Conservation (phyloP, 2,329 filamentous ascomycete species). For the Raffaelea albimanens region DNA sequence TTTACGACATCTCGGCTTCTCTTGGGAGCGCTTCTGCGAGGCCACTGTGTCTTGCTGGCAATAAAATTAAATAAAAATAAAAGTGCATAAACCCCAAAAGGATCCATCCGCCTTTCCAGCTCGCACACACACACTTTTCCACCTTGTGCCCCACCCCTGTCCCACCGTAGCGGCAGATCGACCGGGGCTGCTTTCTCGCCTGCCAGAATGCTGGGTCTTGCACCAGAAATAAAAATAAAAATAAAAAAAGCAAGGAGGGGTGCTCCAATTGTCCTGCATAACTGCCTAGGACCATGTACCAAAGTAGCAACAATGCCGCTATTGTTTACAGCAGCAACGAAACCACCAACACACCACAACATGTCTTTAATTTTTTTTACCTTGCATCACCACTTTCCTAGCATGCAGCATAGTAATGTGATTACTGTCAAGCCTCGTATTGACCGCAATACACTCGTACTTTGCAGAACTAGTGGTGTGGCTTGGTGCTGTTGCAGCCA, state of each 20-base stretch:
- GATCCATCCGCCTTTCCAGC: background rate
- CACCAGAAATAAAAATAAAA: background rate
- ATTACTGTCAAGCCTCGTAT: too few relatives aligned
- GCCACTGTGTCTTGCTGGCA: background rate
- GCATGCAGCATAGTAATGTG: too few relatives aligned
- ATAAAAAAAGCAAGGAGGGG: background rate
- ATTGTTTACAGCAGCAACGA: too few relatives aligned
- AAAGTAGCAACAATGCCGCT: too few relatives aligned
- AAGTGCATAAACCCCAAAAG: background rate
- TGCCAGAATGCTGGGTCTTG: slow-evolving; percentile 10
- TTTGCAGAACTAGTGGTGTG: too few relatives aligned
- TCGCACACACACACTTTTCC: background rate
- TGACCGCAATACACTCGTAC: too few relatives aligned
- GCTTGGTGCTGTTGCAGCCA: too few relatives aligned
- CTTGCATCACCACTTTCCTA: too few relatives aligned
- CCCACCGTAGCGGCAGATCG: slow-evolving; percentile 14
- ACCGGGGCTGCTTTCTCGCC: slow-evolving; percentile 12
- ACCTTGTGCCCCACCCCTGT: slow-evolving; percentile 1
- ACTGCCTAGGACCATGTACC: background rate
- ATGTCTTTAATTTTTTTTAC: too few relatives aligned
- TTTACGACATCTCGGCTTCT: too few relatives aligned
- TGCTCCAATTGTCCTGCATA: background rate
- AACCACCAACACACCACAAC: too few relatives aligned
- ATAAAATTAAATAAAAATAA: background rate
- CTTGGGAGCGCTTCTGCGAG: too few relatives aligned